phyloP scores from a whole-genome alignment of 1,284 basidiomycete genomes.

The Flammula alnicola region DNA sequence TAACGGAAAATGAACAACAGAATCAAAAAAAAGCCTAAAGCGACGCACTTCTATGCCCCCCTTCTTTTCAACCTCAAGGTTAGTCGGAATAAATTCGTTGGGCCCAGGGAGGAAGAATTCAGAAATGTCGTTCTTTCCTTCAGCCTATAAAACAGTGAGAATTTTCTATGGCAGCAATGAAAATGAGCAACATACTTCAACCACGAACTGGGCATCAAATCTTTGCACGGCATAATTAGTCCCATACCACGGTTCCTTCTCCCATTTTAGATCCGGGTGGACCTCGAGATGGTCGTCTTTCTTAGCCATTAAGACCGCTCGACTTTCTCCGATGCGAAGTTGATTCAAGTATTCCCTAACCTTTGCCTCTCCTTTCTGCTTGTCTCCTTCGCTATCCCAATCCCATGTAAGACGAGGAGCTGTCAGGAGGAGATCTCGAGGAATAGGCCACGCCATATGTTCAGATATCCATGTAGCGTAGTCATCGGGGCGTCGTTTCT shows the following conservation, averaged over 20 bases:
- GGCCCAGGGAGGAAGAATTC: slow-evolving; percentile 83
- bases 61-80: slow-evolving; percentile 81
- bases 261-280: slow-evolving; percentile 58
- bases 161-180: slow-evolving; percentile 10
- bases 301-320: slow-evolving; percentile 82
- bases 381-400: slow-evolving; percentile 63
- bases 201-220: slow-evolving; percentile 68
- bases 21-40: background rate
- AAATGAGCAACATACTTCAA: slow-evolving; percentile 51
- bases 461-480: slow-evolving; percentile 84
- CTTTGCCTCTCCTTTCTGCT: slow-evolving; percentile 51
- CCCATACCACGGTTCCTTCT: slow-evolving; percentile 84
- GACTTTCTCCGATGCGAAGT: slow-evolving; percentile 65
- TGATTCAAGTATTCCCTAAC: slow-evolving; percentile 68
- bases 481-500: slow-evolving; percentile 81
- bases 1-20: slow-evolving; percentile 33
- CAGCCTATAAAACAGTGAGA: slow-evolving; percentile 49
- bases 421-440: slow-evolving; percentile 80
- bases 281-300: slow-evolving; percentile 66
- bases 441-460: slow-evolving; percentile 80
- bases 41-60: slow-evolving; percentile 60
- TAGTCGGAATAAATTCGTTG: slow-evolving; percentile 91
- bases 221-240: slow-evolving; percentile 79
- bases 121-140: slow-evolving; percentile 61
- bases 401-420: slow-evolving; percentile 78